phyloP scores from a whole-genome alignment of 1,284 basidiomycete genomes.

The Heterobasidion irregulare region DNA sequence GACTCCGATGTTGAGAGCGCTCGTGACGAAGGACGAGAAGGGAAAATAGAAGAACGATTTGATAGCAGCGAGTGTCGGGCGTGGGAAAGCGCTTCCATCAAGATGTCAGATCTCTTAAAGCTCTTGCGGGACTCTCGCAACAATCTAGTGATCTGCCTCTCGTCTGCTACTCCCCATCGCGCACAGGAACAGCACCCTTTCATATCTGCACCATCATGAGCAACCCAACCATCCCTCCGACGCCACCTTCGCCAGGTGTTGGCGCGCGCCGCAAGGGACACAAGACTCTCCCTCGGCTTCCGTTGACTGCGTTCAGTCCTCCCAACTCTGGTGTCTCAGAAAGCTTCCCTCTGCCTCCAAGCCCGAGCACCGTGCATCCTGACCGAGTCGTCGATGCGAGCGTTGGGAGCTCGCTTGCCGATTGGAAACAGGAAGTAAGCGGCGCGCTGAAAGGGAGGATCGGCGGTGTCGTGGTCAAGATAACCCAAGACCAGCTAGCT shows the following conservation, averaged over 20 bases:
- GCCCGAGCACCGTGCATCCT: constrained; percentile 59
- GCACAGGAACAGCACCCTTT: neutral
- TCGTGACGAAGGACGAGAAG: too few species aligned
- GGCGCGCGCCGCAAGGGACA: constrained; percentile 42
- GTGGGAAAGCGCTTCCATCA: too few species aligned
- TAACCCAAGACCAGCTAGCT: constrained; percentile 14
- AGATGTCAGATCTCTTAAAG: too few species aligned
- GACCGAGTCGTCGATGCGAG: constrained; percentile 59
- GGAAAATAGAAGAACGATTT: too few species aligned
- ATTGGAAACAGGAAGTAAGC: constrained; percentile 49
- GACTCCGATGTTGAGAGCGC: too few species aligned
- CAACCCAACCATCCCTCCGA: constrained; percentile 6
- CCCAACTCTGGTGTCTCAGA: constrained; percentile 60
- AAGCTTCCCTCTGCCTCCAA: constrained; percentile 57
- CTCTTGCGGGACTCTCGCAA: too few species aligned
- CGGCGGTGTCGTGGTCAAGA: constrained; percentile 43
- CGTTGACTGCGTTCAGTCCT: constrained; percentile 62
- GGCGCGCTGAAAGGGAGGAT: constrained; percentile 34
- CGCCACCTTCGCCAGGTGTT: constrained; percentile 32
- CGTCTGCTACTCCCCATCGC: too few species aligned
- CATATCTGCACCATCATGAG: neutral
- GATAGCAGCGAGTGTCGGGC: too few species aligned
- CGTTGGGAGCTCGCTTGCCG: constrained; percentile 33
- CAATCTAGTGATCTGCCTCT: too few species aligned
- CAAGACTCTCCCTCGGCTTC: constrained; percentile 58